phyloP scores from a whole-genome alignment of 2,329 filamentous ascomycete genomes.

The Phyllosticta capitalensis region DNA sequence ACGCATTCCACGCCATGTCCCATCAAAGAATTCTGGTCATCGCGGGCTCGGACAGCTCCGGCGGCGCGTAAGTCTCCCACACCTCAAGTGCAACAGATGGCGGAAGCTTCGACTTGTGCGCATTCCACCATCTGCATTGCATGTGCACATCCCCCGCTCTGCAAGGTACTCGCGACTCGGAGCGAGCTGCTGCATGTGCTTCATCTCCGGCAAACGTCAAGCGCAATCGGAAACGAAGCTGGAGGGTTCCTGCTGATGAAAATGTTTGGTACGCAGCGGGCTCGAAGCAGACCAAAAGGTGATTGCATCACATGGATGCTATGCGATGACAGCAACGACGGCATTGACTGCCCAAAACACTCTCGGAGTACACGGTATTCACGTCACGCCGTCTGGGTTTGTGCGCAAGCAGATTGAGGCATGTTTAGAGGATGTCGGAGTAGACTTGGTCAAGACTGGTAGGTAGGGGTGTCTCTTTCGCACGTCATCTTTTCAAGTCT shows the following conservation, averaged over 20 bases:
- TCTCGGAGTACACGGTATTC: constrained; percentile 69
- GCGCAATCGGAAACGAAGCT: too few relatives aligned
- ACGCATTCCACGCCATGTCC: constrained; percentile 17
- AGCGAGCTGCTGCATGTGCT: not conserved
- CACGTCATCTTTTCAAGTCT: not conserved
- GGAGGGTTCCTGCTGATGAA: not conserved
- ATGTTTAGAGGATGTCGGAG: constrained; percentile 71
- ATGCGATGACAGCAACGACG: constrained; percentile 92
- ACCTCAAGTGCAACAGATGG: constrained; percentile 2
- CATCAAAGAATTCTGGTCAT: constrained; percentile 61
- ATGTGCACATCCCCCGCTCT: not conserved
- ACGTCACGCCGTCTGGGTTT: constrained; percentile 68
- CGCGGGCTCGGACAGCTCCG: constrained; percentile 83
- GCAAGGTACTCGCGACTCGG: not conserved
- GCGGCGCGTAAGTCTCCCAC: constrained; percentile 61
- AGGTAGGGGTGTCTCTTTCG: constrained; percentile 9
- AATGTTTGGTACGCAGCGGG: constrained; percentile 47
- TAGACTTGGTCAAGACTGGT: constrained; percentile 91
- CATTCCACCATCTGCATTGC: not conserved
- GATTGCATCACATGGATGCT: constrained; percentile 82
- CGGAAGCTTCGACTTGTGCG: not conserved
- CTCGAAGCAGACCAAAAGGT: constrained; percentile 95
- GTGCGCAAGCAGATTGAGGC: constrained; percentile 78
- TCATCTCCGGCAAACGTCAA: not conserved
- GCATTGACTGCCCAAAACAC: constrained; percentile 97